phyloP scores from a whole-genome alignment of 768 basidiomycete genomes.

The Panaeolus papilionaceus region DNA sequence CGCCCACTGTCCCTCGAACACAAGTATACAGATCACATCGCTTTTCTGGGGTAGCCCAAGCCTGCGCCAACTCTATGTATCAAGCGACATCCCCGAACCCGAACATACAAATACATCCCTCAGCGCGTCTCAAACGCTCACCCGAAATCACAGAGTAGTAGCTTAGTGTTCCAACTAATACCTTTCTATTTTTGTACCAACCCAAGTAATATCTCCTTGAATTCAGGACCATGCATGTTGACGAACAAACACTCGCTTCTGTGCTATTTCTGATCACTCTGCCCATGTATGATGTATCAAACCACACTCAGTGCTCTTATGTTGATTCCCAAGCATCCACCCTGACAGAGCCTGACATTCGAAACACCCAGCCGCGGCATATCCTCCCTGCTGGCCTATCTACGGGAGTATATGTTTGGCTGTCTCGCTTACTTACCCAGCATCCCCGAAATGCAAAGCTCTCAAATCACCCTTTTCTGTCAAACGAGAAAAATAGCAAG shows the following conservation, averaged over 20 bases:
- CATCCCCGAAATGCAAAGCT: constrained; percentile 1
- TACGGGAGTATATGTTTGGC: neutral
- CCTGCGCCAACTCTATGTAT: neutral
- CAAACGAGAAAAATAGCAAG: neutral
- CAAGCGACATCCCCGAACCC: neutral
- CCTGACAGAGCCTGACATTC: neutral
- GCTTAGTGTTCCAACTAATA: neutral
- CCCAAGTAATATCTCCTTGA: neutral
- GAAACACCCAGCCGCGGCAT: constrained; percentile 9
- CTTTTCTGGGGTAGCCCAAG: neutral
- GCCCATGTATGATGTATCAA: too few relatives aligned
- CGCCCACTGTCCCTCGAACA: neutral
- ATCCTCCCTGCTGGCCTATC: neutral
- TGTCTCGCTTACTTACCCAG: neutral
- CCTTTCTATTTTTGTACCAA: too few relatives aligned
- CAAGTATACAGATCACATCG: neutral
- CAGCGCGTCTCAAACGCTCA: neutral
- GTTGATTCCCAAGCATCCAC: neutral
- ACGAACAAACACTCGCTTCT: neutral
- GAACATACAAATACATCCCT: neutral
- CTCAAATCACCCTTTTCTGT: neutral
- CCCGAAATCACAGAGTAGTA: too few relatives aligned
- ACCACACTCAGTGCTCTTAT: neutral
- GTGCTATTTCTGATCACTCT: neutral
- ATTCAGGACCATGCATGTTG: neutral